Conservation (phyloP, 2,329 filamentous ascomycete species). For the Paradendryphiella salina region DNA sequence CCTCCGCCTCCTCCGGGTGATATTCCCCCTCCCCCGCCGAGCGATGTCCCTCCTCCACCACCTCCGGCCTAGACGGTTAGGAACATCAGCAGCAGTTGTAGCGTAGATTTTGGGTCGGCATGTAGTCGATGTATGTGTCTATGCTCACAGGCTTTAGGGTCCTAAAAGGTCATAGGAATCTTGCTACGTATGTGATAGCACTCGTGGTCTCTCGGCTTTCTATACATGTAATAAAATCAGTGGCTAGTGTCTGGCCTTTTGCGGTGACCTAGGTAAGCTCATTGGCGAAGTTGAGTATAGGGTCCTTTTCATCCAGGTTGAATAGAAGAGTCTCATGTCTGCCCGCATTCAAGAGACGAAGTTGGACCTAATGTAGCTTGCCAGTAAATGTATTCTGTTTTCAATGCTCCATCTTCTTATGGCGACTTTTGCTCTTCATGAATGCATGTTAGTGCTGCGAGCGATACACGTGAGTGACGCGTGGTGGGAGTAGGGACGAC, state of each 20-base stretch:
- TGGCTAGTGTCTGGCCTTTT: slow-evolving; percentile 3
- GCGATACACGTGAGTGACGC: background rate
- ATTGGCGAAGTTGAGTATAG: slow-evolving; percentile 1
- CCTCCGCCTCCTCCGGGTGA: slow-evolving; percentile 65
- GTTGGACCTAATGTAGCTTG: background rate
- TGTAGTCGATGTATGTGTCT: background rate
- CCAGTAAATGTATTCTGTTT: slow-evolving; percentile 3
- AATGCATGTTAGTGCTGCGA: background rate
- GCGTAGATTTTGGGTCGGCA: slow-evolving; percentile 1
- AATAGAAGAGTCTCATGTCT: background rate
- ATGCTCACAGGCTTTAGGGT: background rate
- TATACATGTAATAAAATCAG: slow-evolving; percentile 8
- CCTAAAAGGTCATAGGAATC: slow-evolving; percentile 1
- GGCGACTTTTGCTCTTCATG: background rate
- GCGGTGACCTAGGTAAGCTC: slow-evolving; percentile 13
- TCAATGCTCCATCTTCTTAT: background rate
- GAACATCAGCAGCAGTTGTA: background rate
- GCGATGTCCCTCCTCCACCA: slow-evolving; percentile 58
- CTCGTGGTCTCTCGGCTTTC: background rate
- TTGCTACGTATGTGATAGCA: background rate
- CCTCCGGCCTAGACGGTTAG: slow-evolving; percentile 28
- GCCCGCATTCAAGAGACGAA: background rate
- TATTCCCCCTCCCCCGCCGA: slow-evolving; percentile 59
- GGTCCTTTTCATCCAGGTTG: slow-evolving; percentile 1
- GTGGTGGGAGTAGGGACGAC: background rate